Conservation (phyloP, 2,329 filamentous ascomycete species). For the Cordyceps tenuipes region DNA sequence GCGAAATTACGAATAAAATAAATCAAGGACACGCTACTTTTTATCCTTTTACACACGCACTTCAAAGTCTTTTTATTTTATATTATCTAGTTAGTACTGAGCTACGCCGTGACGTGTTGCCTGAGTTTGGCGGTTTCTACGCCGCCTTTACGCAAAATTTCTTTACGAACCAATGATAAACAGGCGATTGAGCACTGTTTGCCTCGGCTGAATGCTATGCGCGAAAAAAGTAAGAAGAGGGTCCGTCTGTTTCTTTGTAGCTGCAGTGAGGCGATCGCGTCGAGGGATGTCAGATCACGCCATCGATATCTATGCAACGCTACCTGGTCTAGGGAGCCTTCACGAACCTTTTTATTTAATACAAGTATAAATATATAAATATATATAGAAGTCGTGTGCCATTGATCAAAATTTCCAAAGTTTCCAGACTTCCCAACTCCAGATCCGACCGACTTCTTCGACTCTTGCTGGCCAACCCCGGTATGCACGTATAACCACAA, state of each 20-base stretch:
- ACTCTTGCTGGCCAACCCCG: too few relatives aligned
- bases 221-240: neutral
- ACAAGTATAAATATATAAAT: too few relatives aligned
- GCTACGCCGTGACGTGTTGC: too few relatives aligned
- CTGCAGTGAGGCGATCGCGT: neutral
- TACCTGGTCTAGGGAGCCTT: neutral
- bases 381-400: too few relatives aligned
- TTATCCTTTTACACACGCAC: too few relatives aligned
- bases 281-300: slow-evolving; percentile 4
- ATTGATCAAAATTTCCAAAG: too few relatives aligned
- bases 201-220: neutral
- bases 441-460: too few relatives aligned
- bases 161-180: neutral
- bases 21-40: too few relatives aligned
- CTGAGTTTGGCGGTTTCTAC: neutral
- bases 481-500: neutral
- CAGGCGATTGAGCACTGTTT: neutral
- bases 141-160: neutral
- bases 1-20: too few relatives aligned
- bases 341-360: neutral
- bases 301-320: slow-evolving; percentile 1
- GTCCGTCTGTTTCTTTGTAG: neutral
- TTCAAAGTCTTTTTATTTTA: too few relatives aligned
- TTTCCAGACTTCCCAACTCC: too few relatives aligned
- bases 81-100: too few relatives aligned